Conservation (phyloP, 345 rosid genomes). For the Capsella bursapastoris region DNA sequence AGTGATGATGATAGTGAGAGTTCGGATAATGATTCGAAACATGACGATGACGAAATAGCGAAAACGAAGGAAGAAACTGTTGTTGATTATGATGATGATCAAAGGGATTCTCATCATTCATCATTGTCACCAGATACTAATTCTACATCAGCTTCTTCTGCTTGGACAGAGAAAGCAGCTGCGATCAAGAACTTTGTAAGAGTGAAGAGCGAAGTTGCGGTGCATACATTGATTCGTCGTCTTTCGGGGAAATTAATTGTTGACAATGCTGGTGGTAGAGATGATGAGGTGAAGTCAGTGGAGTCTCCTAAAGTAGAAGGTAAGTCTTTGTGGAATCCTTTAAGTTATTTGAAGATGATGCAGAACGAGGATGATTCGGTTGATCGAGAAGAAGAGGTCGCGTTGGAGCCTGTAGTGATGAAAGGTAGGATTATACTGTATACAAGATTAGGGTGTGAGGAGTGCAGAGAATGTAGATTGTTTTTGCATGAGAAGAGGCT, state of each 20-base stretch:
- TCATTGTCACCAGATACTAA: conserved; percentile 46
- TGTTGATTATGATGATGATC: conserved; percentile 17
- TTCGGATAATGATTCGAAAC: conserved; percentile 23
- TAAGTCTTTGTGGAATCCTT: conserved; percentile 70
- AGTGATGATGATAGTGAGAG: conserved; percentile 34
- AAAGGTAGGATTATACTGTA: conserved; percentile 78
- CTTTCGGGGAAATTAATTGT: conserved; percentile 56
- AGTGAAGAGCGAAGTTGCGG: conserved; percentile 68
- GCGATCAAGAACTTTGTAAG: conserved; percentile 70
- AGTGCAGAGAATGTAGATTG: conserved; percentile 60
- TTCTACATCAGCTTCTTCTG: conserved; percentile 49
- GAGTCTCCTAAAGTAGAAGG: conserved; percentile 50
- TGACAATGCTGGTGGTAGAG: conserved; percentile 38
- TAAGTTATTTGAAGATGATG: conserved; percentile 57
- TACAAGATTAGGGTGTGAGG: conserved; percentile 74
- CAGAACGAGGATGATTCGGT: conserved; percentile 49
- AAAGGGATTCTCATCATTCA: conserved; percentile 33
- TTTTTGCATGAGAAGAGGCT: conserved; percentile 66
- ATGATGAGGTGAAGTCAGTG: conserved; percentile 44
- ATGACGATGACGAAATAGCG: conserved; percentile 27
- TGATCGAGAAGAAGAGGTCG: conserved; percentile 43
- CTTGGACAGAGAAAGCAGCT: conserved; percentile 74
- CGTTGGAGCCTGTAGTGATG: conserved; percentile 50
- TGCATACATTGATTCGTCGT: conserved; percentile 58
- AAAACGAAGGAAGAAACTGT: conserved; percentile 41